Percentiles rank a stretch among this genome's conserved stretches.
Conservation (phyloP, 345 rosid genomes). For the Populus davidiana region DNA sequence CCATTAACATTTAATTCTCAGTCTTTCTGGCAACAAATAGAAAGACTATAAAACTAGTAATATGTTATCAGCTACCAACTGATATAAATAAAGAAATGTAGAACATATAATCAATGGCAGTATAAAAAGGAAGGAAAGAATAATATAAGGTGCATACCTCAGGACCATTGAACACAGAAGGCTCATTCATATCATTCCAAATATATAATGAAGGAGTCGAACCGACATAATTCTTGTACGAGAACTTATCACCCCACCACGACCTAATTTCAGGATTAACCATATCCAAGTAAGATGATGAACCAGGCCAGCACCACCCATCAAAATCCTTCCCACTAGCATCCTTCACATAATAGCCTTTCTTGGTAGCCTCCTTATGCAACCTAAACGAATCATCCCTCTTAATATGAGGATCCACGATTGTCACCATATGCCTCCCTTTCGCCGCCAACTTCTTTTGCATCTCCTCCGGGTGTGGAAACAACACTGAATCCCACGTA, state of each 20-base stretch:
- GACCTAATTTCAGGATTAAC: constrained; percentile 81
- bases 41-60: neutral
- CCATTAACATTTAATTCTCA: neutral
- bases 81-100: neutral
- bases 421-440: constrained; percentile 96
- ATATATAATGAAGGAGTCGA: constrained; percentile 89
- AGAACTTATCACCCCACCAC: constrained; percentile 90
- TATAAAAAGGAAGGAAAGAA: neutral
- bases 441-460: constrained; percentile 80
- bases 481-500: constrained; percentile 79
- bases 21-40: neutral
- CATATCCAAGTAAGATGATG: constrained; percentile 85
- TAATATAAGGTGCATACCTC: constrained; percentile 56
- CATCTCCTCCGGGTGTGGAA: constrained; percentile 93
- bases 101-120: neutral
- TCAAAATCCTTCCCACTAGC: constrained; percentile 78
- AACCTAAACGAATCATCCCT: constrained; percentile 70
- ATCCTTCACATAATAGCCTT: constrained; percentile 90
- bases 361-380: constrained; percentile 82
- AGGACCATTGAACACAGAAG: constrained; percentile 98
- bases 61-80: neutral
- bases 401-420: constrained; percentile 98
- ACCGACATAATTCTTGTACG: constrained; percentile 66
- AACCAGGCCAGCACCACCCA: constrained; percentile 99
- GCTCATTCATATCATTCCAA: constrained; percentile 99